Percentiles rank a stretch among this genome's conserved stretches.
phyloP scores from a whole-genome alignment of 176 grass and related monocot genomes.

The Oryza brachyantha region DNA sequence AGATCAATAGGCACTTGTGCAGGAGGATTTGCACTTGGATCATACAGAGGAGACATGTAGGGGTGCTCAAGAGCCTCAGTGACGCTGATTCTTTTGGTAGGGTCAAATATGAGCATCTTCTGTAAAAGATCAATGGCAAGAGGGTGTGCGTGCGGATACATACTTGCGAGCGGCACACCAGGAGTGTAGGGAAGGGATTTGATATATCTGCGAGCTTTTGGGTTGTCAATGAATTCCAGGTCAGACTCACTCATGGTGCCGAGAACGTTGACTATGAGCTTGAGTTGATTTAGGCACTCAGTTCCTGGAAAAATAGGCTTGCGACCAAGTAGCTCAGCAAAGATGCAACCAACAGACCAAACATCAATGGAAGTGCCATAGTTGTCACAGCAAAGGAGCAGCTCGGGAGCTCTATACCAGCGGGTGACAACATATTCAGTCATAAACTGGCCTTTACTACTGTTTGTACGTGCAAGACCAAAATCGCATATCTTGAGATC shows the following conservation, averaged over 20 bases:
- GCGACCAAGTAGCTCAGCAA: slow-evolving; percentile 54
- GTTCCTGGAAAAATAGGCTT: slow-evolving; percentile 59
- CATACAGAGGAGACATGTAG: slow-evolving; percentile 57
- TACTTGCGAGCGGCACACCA: slow-evolving; percentile 39
- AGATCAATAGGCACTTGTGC: slow-evolving; percentile 51
- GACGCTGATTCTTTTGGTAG: slow-evolving; percentile 47
- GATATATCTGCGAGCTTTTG: slow-evolving; percentile 54
- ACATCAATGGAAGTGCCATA: slow-evolving; percentile 59
- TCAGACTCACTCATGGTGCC: slow-evolving; percentile 58
- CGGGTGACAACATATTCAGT: slow-evolving; percentile 63
- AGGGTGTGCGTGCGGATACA: slow-evolving; percentile 51
- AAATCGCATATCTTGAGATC: slow-evolving; percentile 72
- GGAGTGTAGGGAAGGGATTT: slow-evolving; percentile 54
- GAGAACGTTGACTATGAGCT: slow-evolving; percentile 55
- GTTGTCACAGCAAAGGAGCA: slow-evolving; percentile 58
- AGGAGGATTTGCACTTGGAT: slow-evolving; percentile 50
- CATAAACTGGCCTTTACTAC: slow-evolving; percentile 58
- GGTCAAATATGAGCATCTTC: slow-evolving; percentile 63
- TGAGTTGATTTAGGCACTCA: slow-evolving; percentile 57
- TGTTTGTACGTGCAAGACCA: slow-evolving; percentile 61
- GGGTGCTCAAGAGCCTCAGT: slow-evolving; percentile 50
- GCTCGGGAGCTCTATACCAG: slow-evolving; percentile 61
- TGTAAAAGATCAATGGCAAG: slow-evolving; percentile 52
- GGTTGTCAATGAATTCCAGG: slow-evolving; percentile 58
- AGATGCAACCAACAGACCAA: slow-evolving; percentile 64